Evolutionary conservation across 2,329 filamentous ascomycete genomes (phyloP).

Genomic region (Aspergillus sp.): DNA sequence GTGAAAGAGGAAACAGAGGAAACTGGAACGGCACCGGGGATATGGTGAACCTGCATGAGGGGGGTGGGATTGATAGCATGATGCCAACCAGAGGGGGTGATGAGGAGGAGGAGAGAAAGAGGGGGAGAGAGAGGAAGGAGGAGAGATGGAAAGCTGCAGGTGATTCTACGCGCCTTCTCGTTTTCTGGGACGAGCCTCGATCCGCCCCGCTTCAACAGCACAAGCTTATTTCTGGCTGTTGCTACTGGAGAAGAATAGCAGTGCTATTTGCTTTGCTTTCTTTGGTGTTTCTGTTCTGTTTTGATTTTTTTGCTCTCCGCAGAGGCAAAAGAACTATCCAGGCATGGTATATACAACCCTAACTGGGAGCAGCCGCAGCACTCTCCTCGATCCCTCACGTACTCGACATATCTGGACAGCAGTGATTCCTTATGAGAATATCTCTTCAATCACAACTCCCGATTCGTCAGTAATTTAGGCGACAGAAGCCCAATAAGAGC

Average conservation of each 20-base stretch:
- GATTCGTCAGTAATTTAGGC: background rate
- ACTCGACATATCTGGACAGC: too few species aligned
- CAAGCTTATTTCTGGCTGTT: slow-evolving; percentile 16
- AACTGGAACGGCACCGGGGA: background rate
- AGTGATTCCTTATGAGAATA: too few species aligned
- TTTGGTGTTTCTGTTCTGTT: background rate
- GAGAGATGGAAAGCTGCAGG: slow-evolving; percentile 11
- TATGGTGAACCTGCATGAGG: slow-evolving; percentile 20
- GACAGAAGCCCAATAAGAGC: background rate
- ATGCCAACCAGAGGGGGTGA: slow-evolving; percentile 12
- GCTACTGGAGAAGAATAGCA: background rate
- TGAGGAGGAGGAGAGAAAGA: background rate
- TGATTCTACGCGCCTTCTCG: slow-evolving; percentile 15
- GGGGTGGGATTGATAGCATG: slow-evolving; percentile 13
- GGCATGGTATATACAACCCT: too few species aligned
- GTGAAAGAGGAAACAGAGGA: background rate
- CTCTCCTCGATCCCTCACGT: too few species aligned
- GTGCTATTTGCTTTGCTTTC: background rate
- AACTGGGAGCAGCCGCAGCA: too few species aligned
- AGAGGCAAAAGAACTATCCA: too few species aligned
- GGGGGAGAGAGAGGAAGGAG: background rate
- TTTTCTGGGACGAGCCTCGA: slow-evolving; percentile 20
- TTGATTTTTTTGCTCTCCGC: background rate
- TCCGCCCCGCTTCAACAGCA: slow-evolving; percentile 23
- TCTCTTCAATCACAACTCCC: background rate